Evolutionary conservation across 2,329 filamentous ascomycete species (phyloP).

Genomic region (Penicillium glabrum): DNA sequence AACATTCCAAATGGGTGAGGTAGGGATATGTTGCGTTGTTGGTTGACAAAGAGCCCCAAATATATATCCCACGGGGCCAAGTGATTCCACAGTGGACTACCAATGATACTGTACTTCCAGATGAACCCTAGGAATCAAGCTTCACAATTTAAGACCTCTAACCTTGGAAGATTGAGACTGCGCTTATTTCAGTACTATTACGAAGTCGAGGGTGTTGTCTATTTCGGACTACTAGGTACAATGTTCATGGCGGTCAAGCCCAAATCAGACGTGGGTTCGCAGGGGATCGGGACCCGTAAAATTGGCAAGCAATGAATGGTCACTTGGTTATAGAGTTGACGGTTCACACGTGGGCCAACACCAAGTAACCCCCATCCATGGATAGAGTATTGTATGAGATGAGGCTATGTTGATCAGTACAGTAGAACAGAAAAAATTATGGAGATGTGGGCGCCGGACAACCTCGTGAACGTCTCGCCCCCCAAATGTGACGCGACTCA

Average conservation of each 20-base stretch:
- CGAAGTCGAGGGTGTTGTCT: too few species aligned
- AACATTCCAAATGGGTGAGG: too few species aligned
- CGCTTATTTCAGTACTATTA: too few species aligned
- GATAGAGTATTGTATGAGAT: neutral
- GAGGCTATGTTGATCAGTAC: too few species aligned
- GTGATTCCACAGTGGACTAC: too few species aligned
- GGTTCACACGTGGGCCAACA: constrained; percentile 10
- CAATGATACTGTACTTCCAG: too few species aligned
- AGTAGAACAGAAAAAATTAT: neutral
- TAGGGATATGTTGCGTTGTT: too few species aligned
- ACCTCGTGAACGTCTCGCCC: neutral
- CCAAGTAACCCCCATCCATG: neutral
- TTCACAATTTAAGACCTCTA: too few species aligned
- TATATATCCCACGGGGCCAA: too few species aligned
- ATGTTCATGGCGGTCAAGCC: constrained; percentile 18
- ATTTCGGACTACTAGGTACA: neutral
- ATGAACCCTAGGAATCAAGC: too few species aligned
- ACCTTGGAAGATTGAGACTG: too few species aligned
- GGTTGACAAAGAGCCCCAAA: too few species aligned
- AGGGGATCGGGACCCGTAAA: constrained; percentile 21
- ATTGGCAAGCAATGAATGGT: constrained; percentile 12
- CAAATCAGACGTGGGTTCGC: constrained; percentile 29
- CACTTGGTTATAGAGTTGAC: constrained; percentile 3
- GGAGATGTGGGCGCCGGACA: neutral
- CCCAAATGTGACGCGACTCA: neutral